Percentiles rank a stretch among this genome's conserved stretches.
phyloP scores from a whole-genome alignment of 2,329 filamentous ascomycete species.

The Paecilomyces niveus region DNA sequence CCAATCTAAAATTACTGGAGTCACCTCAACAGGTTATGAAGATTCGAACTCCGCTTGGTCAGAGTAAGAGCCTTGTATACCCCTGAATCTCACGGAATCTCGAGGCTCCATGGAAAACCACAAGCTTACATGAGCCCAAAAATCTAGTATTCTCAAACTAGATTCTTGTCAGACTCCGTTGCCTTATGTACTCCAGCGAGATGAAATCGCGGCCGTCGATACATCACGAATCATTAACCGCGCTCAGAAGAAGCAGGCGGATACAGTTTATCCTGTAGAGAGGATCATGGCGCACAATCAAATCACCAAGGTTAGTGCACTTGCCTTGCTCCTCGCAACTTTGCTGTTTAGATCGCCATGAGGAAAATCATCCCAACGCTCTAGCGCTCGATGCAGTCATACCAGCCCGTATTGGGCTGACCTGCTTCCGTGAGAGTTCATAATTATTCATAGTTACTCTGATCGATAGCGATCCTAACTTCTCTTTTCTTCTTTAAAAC shows the following conservation, averaged over 20 bases:
- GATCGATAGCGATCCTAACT: conserved; percentile 34
- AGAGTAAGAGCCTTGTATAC: conserved; percentile 1
- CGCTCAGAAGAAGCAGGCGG: conserved; percentile 41
- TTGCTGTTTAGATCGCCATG: conserved; percentile 43
- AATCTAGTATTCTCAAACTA: conserved; percentile 44
- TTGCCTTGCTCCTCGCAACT: conserved; percentile 1
- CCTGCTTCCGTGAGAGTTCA: conserved; percentile 63
- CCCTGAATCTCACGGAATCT: neutral
- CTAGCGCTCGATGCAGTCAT: conserved; percentile 63
- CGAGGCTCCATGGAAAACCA: neutral
- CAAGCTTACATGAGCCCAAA: neutral
- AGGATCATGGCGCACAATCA: neutral
- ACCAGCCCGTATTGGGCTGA: conserved; percentile 71
- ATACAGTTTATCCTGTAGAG: conserved; percentile 47
- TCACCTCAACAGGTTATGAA: conserved; percentile 6
- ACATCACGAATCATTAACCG: conserved; percentile 43
- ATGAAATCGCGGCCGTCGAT: conserved; percentile 49
- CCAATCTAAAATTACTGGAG: conserved; percentile 12
- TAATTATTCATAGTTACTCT: conserved; percentile 67
- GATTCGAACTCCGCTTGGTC: neutral
- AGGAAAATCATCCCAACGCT: conserved; percentile 69
- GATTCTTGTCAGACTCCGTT: conserved; percentile 40
- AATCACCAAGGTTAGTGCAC: conserved; percentile 37
- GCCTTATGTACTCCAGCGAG: conserved; percentile 48
- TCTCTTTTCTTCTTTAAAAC: conserved; percentile 23